Evolutionary conservation across 441 rosid genomes (phyloP).

Genomic region (Adansonia madagascariensis): DNA sequence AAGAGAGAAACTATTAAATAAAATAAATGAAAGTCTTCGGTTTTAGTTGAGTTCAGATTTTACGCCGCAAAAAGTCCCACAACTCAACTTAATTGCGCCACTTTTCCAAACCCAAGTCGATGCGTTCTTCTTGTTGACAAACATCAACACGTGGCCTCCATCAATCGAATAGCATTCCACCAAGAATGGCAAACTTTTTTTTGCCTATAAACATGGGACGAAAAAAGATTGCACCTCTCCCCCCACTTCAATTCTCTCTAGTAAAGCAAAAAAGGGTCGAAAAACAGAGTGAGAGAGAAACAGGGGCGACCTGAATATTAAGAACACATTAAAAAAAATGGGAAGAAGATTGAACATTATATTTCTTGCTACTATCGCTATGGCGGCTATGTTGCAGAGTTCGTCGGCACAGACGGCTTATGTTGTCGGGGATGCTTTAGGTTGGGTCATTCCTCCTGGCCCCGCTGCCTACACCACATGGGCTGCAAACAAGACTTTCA

Average conservation of each 20-base stretch:
- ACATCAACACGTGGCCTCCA: background rate
- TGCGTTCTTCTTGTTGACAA: slow-evolving; percentile 13
- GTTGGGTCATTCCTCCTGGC: slow-evolving; percentile 46
- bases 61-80: slow-evolving; percentile 22
- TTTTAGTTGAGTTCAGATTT: background rate
- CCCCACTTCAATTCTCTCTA: background rate
- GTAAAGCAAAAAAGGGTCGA: background rate
- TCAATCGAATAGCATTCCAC: background rate
- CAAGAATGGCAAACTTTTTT: background rate
- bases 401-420: slow-evolving; percentile 41
- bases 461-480: slow-evolving; percentile 37
- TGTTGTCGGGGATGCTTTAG: slow-evolving; percentile 42
- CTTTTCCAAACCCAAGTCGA: background rate
- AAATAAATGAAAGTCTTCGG: background rate
- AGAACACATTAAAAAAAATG: slow-evolving; percentile 42
- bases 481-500: slow-evolving; percentile 40
- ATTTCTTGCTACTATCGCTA: slow-evolving; percentile 26
- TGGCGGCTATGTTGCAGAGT: slow-evolving; percentile 34
- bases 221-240: too few relatives aligned
- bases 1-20: background rate
- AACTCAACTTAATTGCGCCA: background rate
- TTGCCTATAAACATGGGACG: slow-evolving; percentile 29
- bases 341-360: slow-evolving; percentile 23
- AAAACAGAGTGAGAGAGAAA: slow-evolving; percentile 22
- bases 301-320: slow-evolving; percentile 36